Evolutionary conservation across 306 rosid genomes (phyloP), one percentile per base, ranked within the genome.

Genomic region (Vigna trinervia): DNA sequence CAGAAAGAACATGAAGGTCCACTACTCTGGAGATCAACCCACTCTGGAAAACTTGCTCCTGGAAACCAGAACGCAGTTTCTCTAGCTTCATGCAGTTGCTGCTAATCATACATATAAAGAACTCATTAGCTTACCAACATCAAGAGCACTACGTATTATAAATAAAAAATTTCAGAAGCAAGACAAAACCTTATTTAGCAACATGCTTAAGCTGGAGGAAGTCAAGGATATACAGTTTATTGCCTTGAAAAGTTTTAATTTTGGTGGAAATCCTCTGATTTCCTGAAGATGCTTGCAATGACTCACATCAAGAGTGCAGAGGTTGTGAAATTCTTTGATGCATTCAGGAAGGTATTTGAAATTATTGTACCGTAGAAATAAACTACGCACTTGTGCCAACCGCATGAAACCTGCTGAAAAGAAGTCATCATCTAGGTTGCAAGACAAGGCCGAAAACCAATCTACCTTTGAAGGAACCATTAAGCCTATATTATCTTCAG

Each of bases 21-120:
- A 23, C 5, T 23, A 4, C 63, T 57, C 11, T 17, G 51, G 8
- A 57, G n/a, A 8, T 77, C 11, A 0, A 82, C 54, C 79, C 75
- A 82, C 11, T 71, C 48, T 19, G 78, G 85, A 32, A 74, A 47
- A 36, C 23, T 38, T 58, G 6, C 4, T 22, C 72, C 76, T 6
- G 76, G 58, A 46, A 74, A 69, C n/a, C 0, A 0, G 5, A 30
- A 30, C 34, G 4, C 34, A 30, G 34, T 30, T 0, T 4, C 0
- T 30, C 34, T 4, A 3, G 5, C 34, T 4, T 30, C 34, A 4
- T 30, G 34, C 4, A 4, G 34, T 30, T 30, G 34, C 34, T 30
- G 34, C 34, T 30, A 4, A 0, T 2, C 2, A 19, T 14, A 30
- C 28, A 30, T 30, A 30, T 4, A 4, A 34, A 34, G 6, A 34